Conservation (phyloP, 208 protist species). For the Trypanosoma melophagium region DNA sequence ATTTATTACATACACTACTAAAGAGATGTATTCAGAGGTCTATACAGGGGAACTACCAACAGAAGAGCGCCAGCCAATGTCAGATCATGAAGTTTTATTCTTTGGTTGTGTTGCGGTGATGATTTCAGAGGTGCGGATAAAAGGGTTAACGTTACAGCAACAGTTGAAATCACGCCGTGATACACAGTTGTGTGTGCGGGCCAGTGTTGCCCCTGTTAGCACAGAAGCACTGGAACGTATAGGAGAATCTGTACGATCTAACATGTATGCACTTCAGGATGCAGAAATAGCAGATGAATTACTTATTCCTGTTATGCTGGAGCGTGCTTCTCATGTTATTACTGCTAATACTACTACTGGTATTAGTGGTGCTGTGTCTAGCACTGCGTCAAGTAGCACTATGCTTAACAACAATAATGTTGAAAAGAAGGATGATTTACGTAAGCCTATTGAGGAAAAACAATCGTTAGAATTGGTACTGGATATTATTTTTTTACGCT, state of each 20-base stretch:
- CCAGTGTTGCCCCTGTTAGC: constrained; percentile 31
- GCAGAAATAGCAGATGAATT: constrained; percentile 23
- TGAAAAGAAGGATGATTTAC: background rate
- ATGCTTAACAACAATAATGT: constrained; percentile 5
- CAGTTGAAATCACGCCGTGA: constrained; percentile 37
- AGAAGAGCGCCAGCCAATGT: constrained; percentile 12
- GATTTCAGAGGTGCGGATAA: constrained; percentile 50
- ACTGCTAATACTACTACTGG: background rate
- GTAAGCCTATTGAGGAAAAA: background rate
- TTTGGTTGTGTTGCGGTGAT: constrained; percentile 60
- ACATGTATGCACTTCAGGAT: constrained; percentile 9
- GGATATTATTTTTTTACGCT: constrained; percentile 9
- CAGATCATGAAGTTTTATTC: constrained; percentile 46
- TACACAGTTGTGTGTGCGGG: constrained; percentile 36
- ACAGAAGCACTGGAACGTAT: constrained; percentile 42
- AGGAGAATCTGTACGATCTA: constrained; percentile 40
- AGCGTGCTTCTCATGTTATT: constrained; percentile 24
- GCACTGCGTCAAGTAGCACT: background rate
- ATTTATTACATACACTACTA: constrained; percentile 13
- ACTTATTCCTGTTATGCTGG: constrained; percentile 63
- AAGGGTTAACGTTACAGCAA: constrained; percentile 33
- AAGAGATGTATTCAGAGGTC: background rate
- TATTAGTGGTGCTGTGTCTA: background rate
- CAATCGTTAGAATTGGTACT: constrained; percentile 5
- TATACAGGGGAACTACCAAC: background rate